phyloP scores from a whole-genome alignment of 306 rosid species.

The Luffa acutangula region DNA sequence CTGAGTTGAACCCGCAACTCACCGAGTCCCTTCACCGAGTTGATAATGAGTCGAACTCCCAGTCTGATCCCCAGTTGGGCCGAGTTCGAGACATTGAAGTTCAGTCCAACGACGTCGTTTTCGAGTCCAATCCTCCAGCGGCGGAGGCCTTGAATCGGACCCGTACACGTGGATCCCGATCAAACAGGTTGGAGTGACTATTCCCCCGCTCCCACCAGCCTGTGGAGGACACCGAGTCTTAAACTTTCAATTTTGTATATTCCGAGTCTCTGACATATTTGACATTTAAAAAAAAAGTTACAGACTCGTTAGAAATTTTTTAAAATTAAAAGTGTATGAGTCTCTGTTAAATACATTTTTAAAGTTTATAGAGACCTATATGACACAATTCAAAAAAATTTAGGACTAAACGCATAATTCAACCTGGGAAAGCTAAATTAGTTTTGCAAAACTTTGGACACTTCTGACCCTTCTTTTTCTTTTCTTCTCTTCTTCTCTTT shows the following conservation, averaged over 20 bases:
- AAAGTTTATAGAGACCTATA: too few species aligned
- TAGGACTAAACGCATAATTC: too few species aligned
- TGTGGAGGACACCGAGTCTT: slow-evolving; percentile 55
- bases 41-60: slow-evolving; percentile 19
- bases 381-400: too few species aligned
- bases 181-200: slow-evolving; percentile 18
- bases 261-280: too few species aligned
- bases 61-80: slow-evolving; percentile 28
- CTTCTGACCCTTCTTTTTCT: too few species aligned
- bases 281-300: too few species aligned
- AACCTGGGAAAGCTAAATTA: too few species aligned
- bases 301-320: too few species aligned
- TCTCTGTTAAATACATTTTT: too few species aligned
- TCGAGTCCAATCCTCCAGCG: neutral
- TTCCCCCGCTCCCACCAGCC: slow-evolving; percentile 80
- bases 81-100: neutral
- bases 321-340: too few species aligned
- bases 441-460: too few species aligned
- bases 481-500: neutral
- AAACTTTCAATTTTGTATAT: too few species aligned
- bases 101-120: neutral
- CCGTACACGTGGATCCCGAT: slow-evolving; percentile 36
- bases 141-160: slow-evolving; percentile 39
- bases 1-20: slow-evolving; percentile 46
- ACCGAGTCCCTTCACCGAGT: slow-evolving; percentile 18